These are phyloP conservation scores for Myxozyma kluyveri DNA, from an alignment of 805 yeast genomes.

Conservation along the genomic window DNA sequence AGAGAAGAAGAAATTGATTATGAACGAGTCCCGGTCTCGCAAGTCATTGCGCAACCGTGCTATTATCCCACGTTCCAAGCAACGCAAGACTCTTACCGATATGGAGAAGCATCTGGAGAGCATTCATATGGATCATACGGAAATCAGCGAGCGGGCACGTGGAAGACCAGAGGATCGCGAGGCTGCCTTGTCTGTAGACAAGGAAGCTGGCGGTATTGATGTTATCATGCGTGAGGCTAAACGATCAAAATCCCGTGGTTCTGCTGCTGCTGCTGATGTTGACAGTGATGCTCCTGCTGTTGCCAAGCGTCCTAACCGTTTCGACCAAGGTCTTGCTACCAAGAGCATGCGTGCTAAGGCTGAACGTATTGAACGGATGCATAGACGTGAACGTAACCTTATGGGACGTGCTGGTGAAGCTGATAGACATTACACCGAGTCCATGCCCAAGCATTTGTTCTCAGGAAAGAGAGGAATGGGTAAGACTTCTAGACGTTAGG, in stretches of 20 bases:
- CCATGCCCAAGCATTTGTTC: constrained; percentile 90
- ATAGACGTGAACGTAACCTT: constrained; percentile 91
- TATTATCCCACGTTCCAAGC: constrained; percentile 85
- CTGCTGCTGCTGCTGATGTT: constrained; percentile 32
- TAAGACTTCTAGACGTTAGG: constrained; percentile 73
- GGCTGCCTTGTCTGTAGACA: constrained; percentile 23
- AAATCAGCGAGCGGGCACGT: constrained; percentile 54
- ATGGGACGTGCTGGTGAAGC: constrained; percentile 92
- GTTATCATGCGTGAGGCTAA: constrained; percentile 59
- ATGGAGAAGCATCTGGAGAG: constrained; percentile 88
- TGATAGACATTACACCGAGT: constrained; percentile 83
- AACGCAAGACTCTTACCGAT: constrained; percentile 58
- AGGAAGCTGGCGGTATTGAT: constrained; percentile 67
- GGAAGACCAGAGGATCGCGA: constrained; percentile 36
- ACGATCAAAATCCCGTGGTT: constrained; percentile 36
- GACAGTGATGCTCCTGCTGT: constrained; percentile 27
- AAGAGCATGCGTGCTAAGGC: constrained; percentile 72
- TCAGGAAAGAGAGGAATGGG: constrained; percentile 97
- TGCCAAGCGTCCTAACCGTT: constrained; percentile 35
- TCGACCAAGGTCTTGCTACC: constrained; percentile 86
- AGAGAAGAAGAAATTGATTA: constrained; percentile 91
- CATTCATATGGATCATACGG: constrained; percentile 81
- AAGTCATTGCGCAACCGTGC: constrained; percentile 80
- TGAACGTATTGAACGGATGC: constrained; percentile 79
- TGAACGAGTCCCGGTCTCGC: constrained; percentile 79